Conservation (phyloP, 371 early-diverging fungal genomes). For the Mucor velutinosus region DNA sequence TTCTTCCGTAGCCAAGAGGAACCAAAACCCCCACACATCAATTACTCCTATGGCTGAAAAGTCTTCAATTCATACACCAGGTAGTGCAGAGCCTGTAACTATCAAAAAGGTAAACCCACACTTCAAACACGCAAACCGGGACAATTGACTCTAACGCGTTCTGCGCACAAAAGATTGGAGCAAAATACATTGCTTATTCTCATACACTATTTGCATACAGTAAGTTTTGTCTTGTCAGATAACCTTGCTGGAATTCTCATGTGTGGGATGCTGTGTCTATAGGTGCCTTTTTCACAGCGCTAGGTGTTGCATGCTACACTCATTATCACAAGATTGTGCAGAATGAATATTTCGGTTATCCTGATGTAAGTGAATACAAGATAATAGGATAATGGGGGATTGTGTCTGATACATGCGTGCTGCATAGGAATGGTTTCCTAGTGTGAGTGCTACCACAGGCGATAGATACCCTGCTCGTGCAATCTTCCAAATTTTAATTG, state of each 20-base stretch:
- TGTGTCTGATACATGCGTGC: neutral
- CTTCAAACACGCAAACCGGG: neutral
- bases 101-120: constrained; percentile 8
- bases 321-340: constrained; percentile 81
- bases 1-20: neutral
- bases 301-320: constrained; percentile 67
- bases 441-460: constrained; percentile 81
- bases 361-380: constrained; percentile 49
- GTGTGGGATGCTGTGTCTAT: neutral
- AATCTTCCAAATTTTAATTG: constrained; percentile 80
- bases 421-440: constrained; percentile 81
- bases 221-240: constrained; percentile 30
- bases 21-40: neutral
- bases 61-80: constrained; percentile 14
- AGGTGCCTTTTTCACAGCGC: constrained; percentile 76
- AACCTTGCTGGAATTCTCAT: neutral
- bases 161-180: constrained; percentile 51
- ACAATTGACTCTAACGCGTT: neutral
- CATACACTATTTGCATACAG: constrained; percentile 69
- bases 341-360: constrained; percentile 79
- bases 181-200: constrained; percentile 62
- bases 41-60: constrained; percentile 21
- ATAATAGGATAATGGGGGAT: no score
- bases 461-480: constrained; percentile 81
- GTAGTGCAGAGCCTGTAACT: constrained; percentile 11